Conservation (phyloP, 2,329 filamentous ascomycete species). For the Epichloe coenophiala region DNA sequence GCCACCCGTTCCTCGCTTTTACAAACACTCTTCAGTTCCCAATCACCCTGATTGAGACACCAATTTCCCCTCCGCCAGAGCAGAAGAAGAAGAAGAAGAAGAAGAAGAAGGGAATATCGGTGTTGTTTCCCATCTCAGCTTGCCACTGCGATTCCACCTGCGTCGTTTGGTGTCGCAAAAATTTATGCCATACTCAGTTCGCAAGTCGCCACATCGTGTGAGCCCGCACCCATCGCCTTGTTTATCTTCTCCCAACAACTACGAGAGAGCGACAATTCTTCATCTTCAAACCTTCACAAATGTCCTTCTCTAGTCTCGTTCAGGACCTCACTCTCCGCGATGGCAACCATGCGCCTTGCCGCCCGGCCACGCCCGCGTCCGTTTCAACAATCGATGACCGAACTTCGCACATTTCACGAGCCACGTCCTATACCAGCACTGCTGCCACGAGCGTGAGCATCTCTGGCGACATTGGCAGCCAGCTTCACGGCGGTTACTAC, state of each 20-base stretch:
- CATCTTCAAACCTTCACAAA: constrained; percentile 22
- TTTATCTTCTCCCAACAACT: neutral
- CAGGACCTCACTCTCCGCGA: constrained; percentile 51
- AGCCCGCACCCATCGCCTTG: neutral
- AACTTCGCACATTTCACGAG: constrained; percentile 46
- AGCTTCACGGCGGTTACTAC: constrained; percentile 71
- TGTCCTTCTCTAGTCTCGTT: constrained; percentile 57
- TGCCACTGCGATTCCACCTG: neutral
- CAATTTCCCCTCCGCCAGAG: no score
- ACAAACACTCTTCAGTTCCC: neutral
- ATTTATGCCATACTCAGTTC: no score
- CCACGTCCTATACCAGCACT: constrained; percentile 54
- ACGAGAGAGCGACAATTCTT: no score
- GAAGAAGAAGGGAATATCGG: no score
- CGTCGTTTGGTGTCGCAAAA: neutral
- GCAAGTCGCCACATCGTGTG: no score
- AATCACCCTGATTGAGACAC: neutral
- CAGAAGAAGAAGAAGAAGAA: no score
- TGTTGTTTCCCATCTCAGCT: no score
- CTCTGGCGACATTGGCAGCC: constrained; percentile 64
- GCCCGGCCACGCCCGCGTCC: constrained; percentile 30
- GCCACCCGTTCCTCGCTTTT: neutral
- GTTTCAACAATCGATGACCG: constrained; percentile 46
- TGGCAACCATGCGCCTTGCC: constrained; percentile 29
- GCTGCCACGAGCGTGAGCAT: constrained; percentile 57